Evolutionary conservation across 768 basidiomycete species (phyloP).

Genomic region (Hemileccinum rubropunctum): DNA sequence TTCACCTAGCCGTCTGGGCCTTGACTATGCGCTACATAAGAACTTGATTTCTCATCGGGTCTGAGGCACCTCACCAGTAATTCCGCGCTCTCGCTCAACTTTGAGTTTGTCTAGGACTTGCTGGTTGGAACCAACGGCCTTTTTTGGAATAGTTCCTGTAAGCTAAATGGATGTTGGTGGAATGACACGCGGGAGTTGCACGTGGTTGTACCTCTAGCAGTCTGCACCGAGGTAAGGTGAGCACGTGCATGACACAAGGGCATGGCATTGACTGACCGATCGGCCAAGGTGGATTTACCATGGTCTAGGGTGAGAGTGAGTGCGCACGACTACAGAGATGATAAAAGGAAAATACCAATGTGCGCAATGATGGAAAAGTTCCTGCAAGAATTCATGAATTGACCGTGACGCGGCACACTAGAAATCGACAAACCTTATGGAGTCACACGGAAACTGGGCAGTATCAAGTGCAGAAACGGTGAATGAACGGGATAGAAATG

Average conservation of each 20-base stretch:
- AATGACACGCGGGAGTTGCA: background rate
- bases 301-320: constrained; percentile 56
- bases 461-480: constrained; percentile 42
- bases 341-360: constrained; percentile 54
- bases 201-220: constrained; percentile 60
- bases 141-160: constrained; percentile 80
- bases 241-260: background rate
- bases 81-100: constrained; percentile 94
- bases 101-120: constrained; percentile 93
- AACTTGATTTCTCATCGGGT: background rate
- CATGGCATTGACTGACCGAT: constrained; percentile 50
- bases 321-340: background rate
- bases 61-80: constrained; percentile 60
- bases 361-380: constrained; percentile 98
- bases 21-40: constrained; percentile 56
- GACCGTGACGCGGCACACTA: background rate
- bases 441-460: constrained; percentile 64
- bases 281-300: constrained; percentile 93
- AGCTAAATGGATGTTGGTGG: constrained; percentile 47
- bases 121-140: constrained; percentile 63
- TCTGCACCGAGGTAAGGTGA: constrained; percentile 36
- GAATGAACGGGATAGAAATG: constrained; percentile 20
- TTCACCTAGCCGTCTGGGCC: constrained; percentile 90
- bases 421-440: constrained; percentile 53
- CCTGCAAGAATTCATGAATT: constrained; percentile 32